These are phyloP conservation scores for Phialocephala subalpina DNA, from an alignment of 2,329 filamentous ascomycete species.

Conservation along the genomic window DNA sequence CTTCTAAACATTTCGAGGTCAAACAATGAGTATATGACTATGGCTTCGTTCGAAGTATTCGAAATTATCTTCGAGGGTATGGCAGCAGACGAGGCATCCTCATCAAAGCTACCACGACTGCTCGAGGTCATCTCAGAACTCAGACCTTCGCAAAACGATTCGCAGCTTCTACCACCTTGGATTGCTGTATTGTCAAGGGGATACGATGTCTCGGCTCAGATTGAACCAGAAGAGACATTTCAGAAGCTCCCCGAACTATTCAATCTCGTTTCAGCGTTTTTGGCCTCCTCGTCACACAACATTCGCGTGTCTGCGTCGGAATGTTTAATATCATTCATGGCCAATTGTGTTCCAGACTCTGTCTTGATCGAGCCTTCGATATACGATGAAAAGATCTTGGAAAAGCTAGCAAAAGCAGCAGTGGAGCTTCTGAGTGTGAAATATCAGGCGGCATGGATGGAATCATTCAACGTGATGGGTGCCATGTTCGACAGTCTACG, in stretches of 20 bases:
- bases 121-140: slow-evolving; percentile 92
- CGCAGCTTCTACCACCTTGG: slow-evolving; percentile 94
- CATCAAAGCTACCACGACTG: slow-evolving; percentile 86
- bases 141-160: slow-evolving; percentile 91
- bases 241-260: slow-evolving; percentile 89
- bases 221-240: slow-evolving; percentile 91
- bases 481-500: slow-evolving; percentile 87
- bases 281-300: slow-evolving; percentile 88
- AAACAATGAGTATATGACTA: slow-evolving; percentile 94
- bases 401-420: slow-evolving; percentile 78
- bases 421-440: slow-evolving; percentile 84
- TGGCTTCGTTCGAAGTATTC: slow-evolving; percentile 96
- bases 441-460: slow-evolving; percentile 93
- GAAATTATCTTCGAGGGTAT: slow-evolving; percentile 96
- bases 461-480: slow-evolving; percentile 88
- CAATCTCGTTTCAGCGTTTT: slow-evolving; percentile 78
- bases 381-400: slow-evolving; percentile 89
- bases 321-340: slow-evolving; percentile 91
- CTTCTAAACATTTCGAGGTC: slow-evolving; percentile 88
- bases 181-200: slow-evolving; percentile 93
- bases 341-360: slow-evolving; percentile 84
- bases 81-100: slow-evolving; percentile 83
- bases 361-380: slow-evolving; percentile 89
- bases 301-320: slow-evolving; percentile 95
- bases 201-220: slow-evolving; percentile 90